Conservation (phyloP, 2,329 filamentous ascomycete genomes). For the Coniochaeta sp. region DNA sequence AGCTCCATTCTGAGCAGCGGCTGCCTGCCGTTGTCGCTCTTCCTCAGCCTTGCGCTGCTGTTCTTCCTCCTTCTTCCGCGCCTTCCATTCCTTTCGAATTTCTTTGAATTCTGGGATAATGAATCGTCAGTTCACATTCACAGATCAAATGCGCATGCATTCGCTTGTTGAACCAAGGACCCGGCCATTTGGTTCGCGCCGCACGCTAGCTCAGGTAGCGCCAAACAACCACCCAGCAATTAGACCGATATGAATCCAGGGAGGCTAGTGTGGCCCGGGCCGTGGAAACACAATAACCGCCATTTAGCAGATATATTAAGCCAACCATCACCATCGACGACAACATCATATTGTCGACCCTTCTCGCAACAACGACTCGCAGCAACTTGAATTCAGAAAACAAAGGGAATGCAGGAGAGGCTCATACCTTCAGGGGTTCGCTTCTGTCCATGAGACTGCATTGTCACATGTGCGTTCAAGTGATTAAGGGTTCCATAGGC, state of each 20-base stretch:
- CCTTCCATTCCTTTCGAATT: constrained; percentile 98
- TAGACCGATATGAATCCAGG: not conserved
- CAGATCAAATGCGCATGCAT: not conserved
- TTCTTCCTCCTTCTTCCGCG: constrained; percentile 98
- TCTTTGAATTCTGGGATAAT: constrained; percentile 82
- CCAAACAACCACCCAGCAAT: not conserved
- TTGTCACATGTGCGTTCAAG: constrained; percentile 94
- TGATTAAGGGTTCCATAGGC: constrained; percentile 97
- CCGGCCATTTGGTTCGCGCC: not conserved
- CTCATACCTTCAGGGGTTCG: constrained; percentile 90
- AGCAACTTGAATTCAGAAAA: not conserved
- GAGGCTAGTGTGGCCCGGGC: not conserved
- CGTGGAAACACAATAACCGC: not conserved
- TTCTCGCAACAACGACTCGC: not conserved
- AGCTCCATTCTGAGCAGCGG: constrained; percentile 38
- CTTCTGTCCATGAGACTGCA: constrained; percentile 95
- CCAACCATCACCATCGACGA: not conserved
- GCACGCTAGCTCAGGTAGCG: not conserved
- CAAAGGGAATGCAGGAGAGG: constrained; percentile 7
- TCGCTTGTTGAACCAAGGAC: not conserved
- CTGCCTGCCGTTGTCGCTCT: constrained; percentile 59
- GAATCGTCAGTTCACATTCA: not conserved
- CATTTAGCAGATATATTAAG: not conserved
- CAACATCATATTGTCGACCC: not conserved
- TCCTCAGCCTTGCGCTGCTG: constrained; percentile 83